Base-by-base conservation (phyloP, 2,329 filamentous ascomycete species). In the Aspergillus spinulosporus region DNA sequence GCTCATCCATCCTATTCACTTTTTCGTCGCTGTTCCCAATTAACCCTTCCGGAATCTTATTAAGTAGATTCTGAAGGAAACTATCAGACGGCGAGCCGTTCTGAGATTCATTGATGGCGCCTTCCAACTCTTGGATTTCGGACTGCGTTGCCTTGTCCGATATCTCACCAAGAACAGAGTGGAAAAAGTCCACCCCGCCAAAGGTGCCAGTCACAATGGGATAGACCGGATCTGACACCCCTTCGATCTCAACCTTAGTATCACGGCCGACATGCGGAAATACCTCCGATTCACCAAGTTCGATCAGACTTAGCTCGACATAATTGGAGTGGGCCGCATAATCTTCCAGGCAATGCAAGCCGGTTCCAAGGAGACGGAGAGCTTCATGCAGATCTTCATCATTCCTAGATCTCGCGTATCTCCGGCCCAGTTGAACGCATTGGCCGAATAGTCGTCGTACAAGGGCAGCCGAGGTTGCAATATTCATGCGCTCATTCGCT, bases 291-390 rank as follows among this genome's bases (percentile, higher is more conserved):
- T 94, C 91, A 50, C 91, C 92, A 66, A 96, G 76, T 72, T 96
- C 92, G 66, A 94, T 92, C 47, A 97, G 81, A 57, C 89, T 90
- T 57, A 97, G 84, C 73, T 97, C 92, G 11, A 82, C 86, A 75
- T 96, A 97, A 80, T 97, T 97, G 72, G 90, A 95, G 76, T 97
- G 93, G 12, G 92, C 93, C 52, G 92, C 87, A 77, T 88, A 97
- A 71, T 97, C 92, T 77, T 96, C 92, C 26, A 97, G 77, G 70
- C 92, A 96, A 77, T 97, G 93, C 54, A 92, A 83, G 36, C 88
- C 92, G 57, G 92, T 96, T 56, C 93, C 93, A 60, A 97, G 78
- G 14, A 96, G 81, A 52, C 92, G 86, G 47, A 97, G 83, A 54
- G 92, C 89, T 76, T 97, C 93, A 70, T 94, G 87, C 31, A 95